phyloP scores from a whole-genome alignment of 768 basidiomycete genomes.

The Pleurotus ostreatus region DNA sequence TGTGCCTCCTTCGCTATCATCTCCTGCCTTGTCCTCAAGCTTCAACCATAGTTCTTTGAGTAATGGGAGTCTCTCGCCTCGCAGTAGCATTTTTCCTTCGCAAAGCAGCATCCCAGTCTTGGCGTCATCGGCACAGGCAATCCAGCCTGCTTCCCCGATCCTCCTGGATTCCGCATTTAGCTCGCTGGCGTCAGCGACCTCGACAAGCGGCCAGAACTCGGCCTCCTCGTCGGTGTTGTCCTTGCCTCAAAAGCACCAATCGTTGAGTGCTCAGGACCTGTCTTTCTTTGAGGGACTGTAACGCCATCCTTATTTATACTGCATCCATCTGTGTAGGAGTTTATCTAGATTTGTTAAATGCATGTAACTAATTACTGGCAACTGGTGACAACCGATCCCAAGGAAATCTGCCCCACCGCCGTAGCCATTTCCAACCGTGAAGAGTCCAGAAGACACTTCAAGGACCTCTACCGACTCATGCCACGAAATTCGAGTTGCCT shows the following conservation, averaged over 20 bases:
- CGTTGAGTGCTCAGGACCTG: constrained; percentile 77
- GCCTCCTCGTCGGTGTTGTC: constrained; percentile 10
- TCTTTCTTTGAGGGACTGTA: constrained; percentile 83
- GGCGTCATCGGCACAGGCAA: too few relatives aligned
- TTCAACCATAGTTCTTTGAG: not conserved
- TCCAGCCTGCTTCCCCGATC: too few relatives aligned
- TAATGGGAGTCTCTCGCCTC: constrained; percentile 10
- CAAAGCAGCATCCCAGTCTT: too few relatives aligned
- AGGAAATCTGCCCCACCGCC: too few relatives aligned
- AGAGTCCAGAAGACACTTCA: too few relatives aligned
- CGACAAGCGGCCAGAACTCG: constrained; percentile 1
- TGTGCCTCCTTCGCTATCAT: constrained; percentile 8
- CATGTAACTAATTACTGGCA: too few relatives aligned
- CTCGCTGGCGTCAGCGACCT: not conserved
- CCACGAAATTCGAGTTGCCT: too few relatives aligned
- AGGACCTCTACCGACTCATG: too few relatives aligned
- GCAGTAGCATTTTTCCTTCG: not conserved
- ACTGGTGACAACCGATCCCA: too few relatives aligned
- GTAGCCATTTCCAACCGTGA: too few relatives aligned
- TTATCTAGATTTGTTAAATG: too few relatives aligned
- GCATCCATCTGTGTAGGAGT: constrained; percentile 4
- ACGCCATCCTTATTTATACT: constrained; percentile 9
- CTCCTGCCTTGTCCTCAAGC: constrained; percentile 12
- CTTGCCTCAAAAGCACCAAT: constrained; percentile 26
- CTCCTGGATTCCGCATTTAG: not conserved